Evolutionary conservation across 106 monocot genomes (phyloP), one percentile per base, ranked within the genome.

Genomic region (Cymbidium sinense): DNA sequence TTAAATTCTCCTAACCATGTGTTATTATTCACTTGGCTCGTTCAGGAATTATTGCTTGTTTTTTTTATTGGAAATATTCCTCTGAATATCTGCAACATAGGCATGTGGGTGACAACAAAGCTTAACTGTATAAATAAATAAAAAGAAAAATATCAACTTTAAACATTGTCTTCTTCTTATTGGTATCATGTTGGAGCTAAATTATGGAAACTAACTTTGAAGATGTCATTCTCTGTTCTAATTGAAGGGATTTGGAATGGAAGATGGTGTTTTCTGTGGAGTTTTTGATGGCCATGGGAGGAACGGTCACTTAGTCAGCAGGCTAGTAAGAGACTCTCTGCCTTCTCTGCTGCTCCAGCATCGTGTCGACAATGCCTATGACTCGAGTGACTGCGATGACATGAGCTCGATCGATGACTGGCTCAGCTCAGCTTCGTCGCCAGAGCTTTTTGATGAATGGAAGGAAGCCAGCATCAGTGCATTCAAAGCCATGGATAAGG

Each of bases 201-300:
- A 67, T 3, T 67, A 33, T 33, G 67, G 67, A 30, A n/a, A 58
- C 58, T 58, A 67, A 67, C 15, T 67, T 30, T 30, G 33, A 31
- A 12, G 13, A 13, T 67, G 9, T n/a, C 31, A 30, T 30, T 33
- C 33, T 67, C 29, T 74, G 43, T 44, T 74, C 3, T 13, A 27
- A 43, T 76, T 77, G 27, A 77, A 96, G 96, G 93, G 91, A 0
- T 96, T 87, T 85, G 93, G 91, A 73, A 79, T 50, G 77, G 93
- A 89, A 21, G 90, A 88, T 15, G 91, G 91, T 2, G 82, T 93
- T 64, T 93, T 96, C 47, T 93, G 91, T 83, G 96, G 96, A 3
- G 93, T 93, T 13, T 96, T 96, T 79, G 96, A 96, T 79, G 96
- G 96, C 11, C 96, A 96, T 79, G 96, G 96, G 19, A 85, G 89